Percentiles rank a stretch among this genome's conserved stretches.
Evolutionary conservation across 2,329 filamentous ascomycete species (phyloP).

Genomic region (Penicillium sp.): DNA sequence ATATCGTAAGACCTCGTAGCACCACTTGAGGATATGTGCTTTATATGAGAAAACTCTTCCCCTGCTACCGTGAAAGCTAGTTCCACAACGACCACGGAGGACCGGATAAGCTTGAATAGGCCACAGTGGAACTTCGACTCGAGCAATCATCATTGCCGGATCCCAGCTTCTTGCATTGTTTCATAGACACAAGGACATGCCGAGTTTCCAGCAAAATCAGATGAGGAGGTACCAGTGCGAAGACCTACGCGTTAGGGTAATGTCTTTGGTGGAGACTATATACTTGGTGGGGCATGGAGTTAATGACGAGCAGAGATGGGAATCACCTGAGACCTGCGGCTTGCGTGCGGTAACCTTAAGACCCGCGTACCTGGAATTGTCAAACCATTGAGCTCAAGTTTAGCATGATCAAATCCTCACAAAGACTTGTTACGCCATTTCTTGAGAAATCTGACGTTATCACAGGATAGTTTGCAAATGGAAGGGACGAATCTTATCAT

Average conservation of each 20-base stretch:
- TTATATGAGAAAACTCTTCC: constrained; percentile 9
- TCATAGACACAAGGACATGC: constrained; percentile 10
- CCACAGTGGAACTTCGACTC: constrained; percentile 14
- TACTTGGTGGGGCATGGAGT: no score
- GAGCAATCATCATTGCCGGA: constrained; percentile 3
- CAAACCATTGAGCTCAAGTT: no score
- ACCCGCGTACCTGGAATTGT: neutral
- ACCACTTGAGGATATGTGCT: neutral
- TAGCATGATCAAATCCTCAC: no score
- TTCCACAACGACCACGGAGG: neutral
- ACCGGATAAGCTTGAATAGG: neutral
- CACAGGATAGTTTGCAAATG: neutral
- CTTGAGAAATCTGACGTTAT: neutral
- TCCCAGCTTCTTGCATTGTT: constrained; percentile 5
- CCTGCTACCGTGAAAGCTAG: neutral
- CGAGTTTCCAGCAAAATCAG: constrained; percentile 4
- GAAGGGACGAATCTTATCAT: neutral
- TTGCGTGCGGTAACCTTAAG: no score
- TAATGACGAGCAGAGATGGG: no score
- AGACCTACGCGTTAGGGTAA: constrained; percentile 4
- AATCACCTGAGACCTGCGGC: no score
- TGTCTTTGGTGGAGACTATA: no score
- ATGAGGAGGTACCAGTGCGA: constrained; percentile 6
- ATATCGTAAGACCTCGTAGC: no score
- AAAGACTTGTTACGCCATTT: neutral